Conservation (phyloP, 1,139 yeast species). For the Meyerozyma elateridarum region DNA sequence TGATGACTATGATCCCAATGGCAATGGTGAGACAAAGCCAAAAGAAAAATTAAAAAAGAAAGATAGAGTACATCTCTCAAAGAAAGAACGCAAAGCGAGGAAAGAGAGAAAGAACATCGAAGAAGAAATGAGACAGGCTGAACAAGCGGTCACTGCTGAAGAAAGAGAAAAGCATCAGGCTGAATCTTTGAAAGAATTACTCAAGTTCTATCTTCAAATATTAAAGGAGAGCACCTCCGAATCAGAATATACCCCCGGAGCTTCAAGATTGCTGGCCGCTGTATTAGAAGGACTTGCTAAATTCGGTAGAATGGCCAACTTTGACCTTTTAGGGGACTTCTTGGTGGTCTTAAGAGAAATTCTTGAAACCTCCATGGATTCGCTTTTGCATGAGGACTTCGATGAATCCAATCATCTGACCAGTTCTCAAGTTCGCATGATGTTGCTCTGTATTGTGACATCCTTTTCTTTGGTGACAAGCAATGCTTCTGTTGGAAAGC, state of each 20-base stretch:
- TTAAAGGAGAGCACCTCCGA: conserved; percentile 45
- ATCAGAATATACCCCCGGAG: conserved; percentile 16
- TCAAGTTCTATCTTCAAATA: conserved; percentile 73
- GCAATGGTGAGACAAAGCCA: conserved; percentile 37
- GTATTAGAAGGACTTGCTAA: conserved; percentile 88
- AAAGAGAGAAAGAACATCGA: conserved; percentile 86
- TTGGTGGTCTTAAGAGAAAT: conserved; percentile 83
- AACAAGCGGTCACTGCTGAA: conserved; percentile 79
- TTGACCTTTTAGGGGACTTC: conserved; percentile 88
- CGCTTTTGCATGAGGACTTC: conserved; percentile 11
- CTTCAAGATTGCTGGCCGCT: conserved; percentile 63
- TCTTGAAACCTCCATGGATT: conserved; percentile 43
- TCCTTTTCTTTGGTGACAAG: conserved; percentile 79
- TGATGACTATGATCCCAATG: conserved; percentile 73
- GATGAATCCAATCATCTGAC: conserved; percentile 7
- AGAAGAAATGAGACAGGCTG: conserved; percentile 83
- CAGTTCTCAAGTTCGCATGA: conserved; percentile 38
- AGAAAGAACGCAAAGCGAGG: conserved; percentile 80
- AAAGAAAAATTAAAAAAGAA: conserved; percentile 64
- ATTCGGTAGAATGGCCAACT: conserved; percentile 88
- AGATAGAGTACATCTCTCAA: conserved; percentile 83
- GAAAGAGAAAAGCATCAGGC: conserved; percentile 85
- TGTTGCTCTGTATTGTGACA: conserved; percentile 79
- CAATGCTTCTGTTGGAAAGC: conserved; percentile 53
- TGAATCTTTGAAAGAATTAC: conserved; percentile 68